Conservation (phyloP, 1,284 basidiomycete species). For the Mycosarcoma mackinlayi region DNA sequence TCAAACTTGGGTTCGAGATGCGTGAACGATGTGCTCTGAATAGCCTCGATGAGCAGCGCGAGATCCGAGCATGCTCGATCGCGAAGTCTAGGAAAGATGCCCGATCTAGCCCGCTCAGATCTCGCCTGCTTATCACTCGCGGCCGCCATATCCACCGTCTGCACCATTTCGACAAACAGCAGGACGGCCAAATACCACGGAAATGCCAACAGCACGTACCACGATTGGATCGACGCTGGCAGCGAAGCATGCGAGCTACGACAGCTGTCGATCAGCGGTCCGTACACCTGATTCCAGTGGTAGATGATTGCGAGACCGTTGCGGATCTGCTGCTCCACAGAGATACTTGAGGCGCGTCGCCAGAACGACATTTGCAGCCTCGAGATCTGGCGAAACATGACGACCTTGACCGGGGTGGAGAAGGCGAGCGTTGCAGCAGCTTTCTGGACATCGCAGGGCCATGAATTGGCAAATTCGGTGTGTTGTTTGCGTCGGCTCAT, state of each 20-base stretch:
- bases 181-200: constrained; percentile 29
- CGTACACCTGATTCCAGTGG: constrained; percentile 29
- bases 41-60: constrained; percentile 14
- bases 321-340: constrained; percentile 23
- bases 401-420: constrained; percentile 29
- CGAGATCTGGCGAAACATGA: constrained; percentile 31
- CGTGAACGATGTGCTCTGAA: constrained; percentile 15
- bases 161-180: constrained; percentile 34
- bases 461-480: constrained; percentile 9
- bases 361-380: constrained; percentile 29
- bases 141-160: constrained; percentile 26
- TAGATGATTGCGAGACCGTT: constrained; percentile 26
- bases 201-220: constrained; percentile 26
- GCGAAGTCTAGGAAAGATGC: constrained; percentile 16
- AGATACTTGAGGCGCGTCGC: constrained; percentile 11
- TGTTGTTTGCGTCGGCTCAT: constrained; percentile 11
- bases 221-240: constrained; percentile 28
- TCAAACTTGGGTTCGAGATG: constrained; percentile 16
- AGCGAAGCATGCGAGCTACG: constrained; percentile 15
- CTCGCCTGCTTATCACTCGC: constrained; percentile 12
- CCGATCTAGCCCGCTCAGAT: constrained; percentile 11
- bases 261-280: constrained; percentile 20
- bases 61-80: constrained; percentile 22
- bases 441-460: constrained; percentile 17
- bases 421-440: constrained; percentile 21